phyloP scores from a whole-genome alignment of 306 rosid species.

The Acacia acuminata region DNA sequence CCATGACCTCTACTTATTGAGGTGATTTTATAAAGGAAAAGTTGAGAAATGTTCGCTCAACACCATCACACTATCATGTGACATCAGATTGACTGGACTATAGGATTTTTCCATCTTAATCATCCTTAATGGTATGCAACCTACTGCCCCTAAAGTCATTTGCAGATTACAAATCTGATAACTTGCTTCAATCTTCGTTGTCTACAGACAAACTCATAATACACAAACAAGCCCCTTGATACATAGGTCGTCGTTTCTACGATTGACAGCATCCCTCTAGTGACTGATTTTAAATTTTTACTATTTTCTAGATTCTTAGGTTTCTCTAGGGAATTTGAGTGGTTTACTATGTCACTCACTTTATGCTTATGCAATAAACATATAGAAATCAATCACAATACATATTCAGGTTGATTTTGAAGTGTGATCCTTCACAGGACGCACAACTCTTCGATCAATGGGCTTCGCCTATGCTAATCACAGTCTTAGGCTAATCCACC shows the following conservation, averaged over 20 bases:
- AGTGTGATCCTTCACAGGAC: too few species aligned
- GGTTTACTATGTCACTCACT: too few species aligned
- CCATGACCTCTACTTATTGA: too few species aligned
- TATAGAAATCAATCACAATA: too few species aligned
- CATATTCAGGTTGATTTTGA: too few species aligned
- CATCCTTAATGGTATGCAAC: constrained; percentile 21
- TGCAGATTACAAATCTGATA: constrained; percentile 29
- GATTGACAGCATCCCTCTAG: constrained; percentile 43
- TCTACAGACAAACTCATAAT: constrained; percentile 60
- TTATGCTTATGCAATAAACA: too few species aligned
- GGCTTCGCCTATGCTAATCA: too few species aligned
- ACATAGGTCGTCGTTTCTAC: constrained; percentile 64
- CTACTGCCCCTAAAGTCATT: constrained; percentile 26
- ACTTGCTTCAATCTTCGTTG: constrained; percentile 6
- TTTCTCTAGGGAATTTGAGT: not conserved
- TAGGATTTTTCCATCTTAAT: not conserved
- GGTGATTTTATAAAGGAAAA: constrained; percentile 26
- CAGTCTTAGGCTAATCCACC: too few species aligned
- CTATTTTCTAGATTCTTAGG: constrained; percentile 45
- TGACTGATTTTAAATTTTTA: constrained; percentile 18
- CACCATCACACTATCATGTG: constrained; percentile 49
- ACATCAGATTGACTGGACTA: not conserved
- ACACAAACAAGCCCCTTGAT: constrained; percentile 86
- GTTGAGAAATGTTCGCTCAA: constrained; percentile 78
- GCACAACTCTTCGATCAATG: too few species aligned